Evolutionary conservation across 768 basidiomycete genomes (phyloP).

Genomic region (Agrocybe pediades): DNA sequence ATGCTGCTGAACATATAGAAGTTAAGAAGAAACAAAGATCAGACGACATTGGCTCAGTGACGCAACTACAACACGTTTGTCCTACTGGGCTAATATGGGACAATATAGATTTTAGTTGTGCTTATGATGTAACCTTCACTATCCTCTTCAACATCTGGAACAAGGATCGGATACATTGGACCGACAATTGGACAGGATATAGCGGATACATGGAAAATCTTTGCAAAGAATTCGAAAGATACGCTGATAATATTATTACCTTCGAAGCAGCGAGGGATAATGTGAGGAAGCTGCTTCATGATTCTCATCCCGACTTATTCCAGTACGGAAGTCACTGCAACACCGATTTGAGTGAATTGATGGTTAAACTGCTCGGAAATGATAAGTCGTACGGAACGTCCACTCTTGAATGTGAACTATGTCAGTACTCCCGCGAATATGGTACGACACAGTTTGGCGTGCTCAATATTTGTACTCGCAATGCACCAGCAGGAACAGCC

Average conservation of each 20-base stretch:
- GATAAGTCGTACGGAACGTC: too few species aligned
- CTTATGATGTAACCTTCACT: conserved; percentile 25
- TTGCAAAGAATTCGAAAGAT: neutral
- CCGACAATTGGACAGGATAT: neutral
- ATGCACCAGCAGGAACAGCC: too few species aligned
- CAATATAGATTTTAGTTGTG: conserved; percentile 21
- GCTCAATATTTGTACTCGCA: too few species aligned
- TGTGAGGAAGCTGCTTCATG: too few species aligned
- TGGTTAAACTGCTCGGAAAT: too few species aligned
- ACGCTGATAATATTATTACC: too few species aligned
- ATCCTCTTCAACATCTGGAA: conserved; percentile 23
- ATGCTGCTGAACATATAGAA: neutral
- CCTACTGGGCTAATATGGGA: conserved; percentile 20
- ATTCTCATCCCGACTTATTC: too few species aligned
- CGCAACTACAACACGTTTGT: neutral
- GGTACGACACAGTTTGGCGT: too few species aligned
- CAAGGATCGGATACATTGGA: neutral
- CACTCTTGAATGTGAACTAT: too few species aligned
- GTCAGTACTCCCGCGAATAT: too few species aligned
- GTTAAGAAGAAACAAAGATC: neutral
- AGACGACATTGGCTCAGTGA: neutral
- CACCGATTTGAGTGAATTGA: too few species aligned
- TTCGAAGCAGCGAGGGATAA: too few species aligned
- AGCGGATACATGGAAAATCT: neutral
- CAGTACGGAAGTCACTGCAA: neutral